These are phyloP conservation scores for Butyriboletus loyo DNA, from an alignment of 768 basidiomycete species.

Conservation along the genomic window DNA sequence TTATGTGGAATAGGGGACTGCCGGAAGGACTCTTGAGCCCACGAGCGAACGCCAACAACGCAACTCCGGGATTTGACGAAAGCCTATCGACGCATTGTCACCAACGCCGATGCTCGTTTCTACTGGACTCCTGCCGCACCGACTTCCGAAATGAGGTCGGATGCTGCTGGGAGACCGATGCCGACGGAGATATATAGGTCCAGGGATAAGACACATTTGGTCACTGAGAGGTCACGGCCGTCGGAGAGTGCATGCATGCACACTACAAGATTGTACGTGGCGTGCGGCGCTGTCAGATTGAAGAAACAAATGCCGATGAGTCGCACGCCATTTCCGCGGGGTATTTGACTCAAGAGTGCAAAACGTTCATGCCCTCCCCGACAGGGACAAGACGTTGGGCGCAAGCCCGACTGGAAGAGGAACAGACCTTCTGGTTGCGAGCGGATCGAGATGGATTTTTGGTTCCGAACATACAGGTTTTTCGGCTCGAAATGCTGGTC, in stretches of 20 bases:
- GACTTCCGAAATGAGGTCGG: background rate
- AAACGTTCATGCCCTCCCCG: background rate
- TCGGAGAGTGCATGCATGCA: background rate
- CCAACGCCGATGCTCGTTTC: background rate
- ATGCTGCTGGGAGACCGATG: background rate
- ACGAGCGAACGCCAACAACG: background rate
- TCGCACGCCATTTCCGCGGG: background rate
- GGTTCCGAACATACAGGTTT: conserved; percentile 7
- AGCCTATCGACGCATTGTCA: background rate
- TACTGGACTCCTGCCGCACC: conserved; percentile 10
- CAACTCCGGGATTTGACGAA: background rate
- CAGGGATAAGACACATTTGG: conserved; percentile 10
- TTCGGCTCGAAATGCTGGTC: background rate
- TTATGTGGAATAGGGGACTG: conserved; percentile 1
- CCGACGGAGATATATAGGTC: conserved; percentile 12
- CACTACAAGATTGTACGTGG: conserved; percentile 13
- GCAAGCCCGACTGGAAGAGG: background rate
- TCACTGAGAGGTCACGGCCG: background rate
- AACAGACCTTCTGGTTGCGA: background rate
- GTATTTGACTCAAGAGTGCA: conserved; percentile 4
- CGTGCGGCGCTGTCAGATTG: background rate
- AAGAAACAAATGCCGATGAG: background rate
- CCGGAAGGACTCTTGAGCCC: background rate
- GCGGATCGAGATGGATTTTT: conserved; percentile 8
- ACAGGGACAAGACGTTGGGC: background rate